Conservation (phyloP, 495 filamentous ascomycete genomes). For the Aspergillus hancockii region DNA sequence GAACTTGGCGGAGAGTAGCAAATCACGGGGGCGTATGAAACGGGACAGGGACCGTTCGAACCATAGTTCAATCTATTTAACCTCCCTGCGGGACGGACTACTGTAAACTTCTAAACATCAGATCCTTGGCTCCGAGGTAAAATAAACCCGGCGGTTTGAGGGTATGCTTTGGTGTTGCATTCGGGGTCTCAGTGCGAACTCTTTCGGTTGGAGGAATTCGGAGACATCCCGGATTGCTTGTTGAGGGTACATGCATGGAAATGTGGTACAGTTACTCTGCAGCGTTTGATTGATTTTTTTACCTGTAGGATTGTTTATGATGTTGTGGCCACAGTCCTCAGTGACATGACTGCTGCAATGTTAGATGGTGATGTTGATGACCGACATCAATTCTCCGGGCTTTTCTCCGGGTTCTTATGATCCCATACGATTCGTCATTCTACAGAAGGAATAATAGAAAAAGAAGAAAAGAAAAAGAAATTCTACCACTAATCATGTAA, state of each 20-base stretch:
- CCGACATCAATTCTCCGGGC: neutral
- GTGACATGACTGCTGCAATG: neutral
- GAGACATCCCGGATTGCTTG: neutral
- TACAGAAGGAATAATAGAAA: too few relatives aligned
- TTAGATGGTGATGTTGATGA: neutral
- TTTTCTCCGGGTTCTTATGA: too few relatives aligned
- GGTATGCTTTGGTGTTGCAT: slow-evolving; percentile 1
- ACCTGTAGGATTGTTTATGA: neutral
- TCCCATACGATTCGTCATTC: too few relatives aligned
- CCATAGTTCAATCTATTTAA: neutral
- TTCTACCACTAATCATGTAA: neutral
- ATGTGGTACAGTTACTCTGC: neutral
- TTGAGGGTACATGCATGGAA: neutral
- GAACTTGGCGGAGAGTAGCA: neutral
- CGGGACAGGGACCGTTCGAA: slow-evolving; percentile 9
- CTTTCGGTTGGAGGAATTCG: neutral
- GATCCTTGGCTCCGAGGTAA: slow-evolving; percentile 1
- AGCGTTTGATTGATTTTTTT: neutral
- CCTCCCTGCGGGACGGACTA: slow-evolving; percentile 3
- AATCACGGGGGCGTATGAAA: neutral
- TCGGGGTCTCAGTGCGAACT: slow-evolving; percentile 2
- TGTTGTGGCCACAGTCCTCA: neutral
- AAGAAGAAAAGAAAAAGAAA: too few relatives aligned
- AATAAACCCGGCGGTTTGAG: slow-evolving; percentile 8
- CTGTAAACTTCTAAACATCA: slow-evolving; percentile 1